A percentile compares a stretch with the other conserved stretches of the same genome.
phyloP scores from a whole-genome alignment of 345 rosid species.

The Citrus medica region DNA sequence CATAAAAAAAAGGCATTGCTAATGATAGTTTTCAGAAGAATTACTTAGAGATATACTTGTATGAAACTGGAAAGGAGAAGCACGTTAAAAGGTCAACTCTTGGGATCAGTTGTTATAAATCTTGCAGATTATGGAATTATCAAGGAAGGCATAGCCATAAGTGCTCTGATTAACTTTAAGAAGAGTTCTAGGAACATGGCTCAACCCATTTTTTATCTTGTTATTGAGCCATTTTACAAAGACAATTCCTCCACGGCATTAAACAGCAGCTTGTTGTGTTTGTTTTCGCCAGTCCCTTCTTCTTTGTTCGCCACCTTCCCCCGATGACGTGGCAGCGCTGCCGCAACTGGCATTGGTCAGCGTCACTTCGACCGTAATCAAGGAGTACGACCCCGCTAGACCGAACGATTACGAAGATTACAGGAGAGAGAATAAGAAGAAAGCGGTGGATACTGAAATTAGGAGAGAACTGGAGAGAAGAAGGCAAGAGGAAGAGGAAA shows the following conservation, averaged over 20 bases:
- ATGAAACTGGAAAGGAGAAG: constrained; percentile 58
- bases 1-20: constrained; percentile 37
- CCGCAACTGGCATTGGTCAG: no score
- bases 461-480: no score
- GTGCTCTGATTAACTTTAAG: constrained; percentile 54
- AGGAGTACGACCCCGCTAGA: no score
- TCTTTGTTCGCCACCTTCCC: no score
- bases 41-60: constrained; percentile 60
- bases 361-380: no score
- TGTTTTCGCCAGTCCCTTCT: no score
- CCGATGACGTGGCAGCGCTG: no score
- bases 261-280: constrained; percentile 17
- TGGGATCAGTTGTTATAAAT: constrained; percentile 77
- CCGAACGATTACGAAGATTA: no score
- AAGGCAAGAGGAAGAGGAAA: no score
- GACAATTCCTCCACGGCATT: constrained; percentile 34
- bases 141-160: constrained; percentile 40
- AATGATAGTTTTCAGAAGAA: constrained; percentile 63
- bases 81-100: constrained; percentile 64
- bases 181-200: constrained; percentile 50
- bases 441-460: no score
- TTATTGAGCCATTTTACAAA: constrained; percentile 55
- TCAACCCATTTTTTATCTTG: constrained; percentile 54
- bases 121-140: constrained; percentile 72
- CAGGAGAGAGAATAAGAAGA: no score